Evolutionary conservation across 1,284 basidiomycete species (phyloP).

Genomic region (Mycosarcoma maydis): DNA sequence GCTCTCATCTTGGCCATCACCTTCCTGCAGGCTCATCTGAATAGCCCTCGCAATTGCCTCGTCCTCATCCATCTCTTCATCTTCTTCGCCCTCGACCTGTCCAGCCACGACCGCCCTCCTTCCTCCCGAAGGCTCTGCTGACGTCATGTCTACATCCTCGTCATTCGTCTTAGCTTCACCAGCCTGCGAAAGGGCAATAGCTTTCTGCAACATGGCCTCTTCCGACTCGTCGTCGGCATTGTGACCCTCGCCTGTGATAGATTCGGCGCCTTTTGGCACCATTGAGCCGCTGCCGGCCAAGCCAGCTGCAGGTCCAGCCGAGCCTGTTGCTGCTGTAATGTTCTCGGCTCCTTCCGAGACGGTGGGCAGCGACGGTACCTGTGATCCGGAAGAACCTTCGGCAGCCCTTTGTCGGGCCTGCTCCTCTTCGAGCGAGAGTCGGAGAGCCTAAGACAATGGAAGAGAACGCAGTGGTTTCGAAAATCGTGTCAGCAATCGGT

Average conservation of each 20-base stretch:
- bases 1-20: slow-evolving; percentile 33
- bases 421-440: slow-evolving; percentile 97
- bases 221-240: slow-evolving; percentile 55
- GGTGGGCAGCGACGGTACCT: slow-evolving; percentile 42
- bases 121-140: slow-evolving; percentile 31
- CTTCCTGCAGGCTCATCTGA: slow-evolving; percentile 63
- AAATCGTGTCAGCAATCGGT: slow-evolving; percentile 20
- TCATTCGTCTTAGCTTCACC: slow-evolving; percentile 31
- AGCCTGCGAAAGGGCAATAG: slow-evolving; percentile 54
- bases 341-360: slow-evolving; percentile 43
- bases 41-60: slow-evolving; percentile 66
- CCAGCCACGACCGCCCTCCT: slow-evolving; percentile 51
- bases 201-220: slow-evolving; percentile 60
- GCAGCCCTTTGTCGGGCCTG: slow-evolving; percentile 77
- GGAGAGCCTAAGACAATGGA: slow-evolving; percentile 77
- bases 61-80: slow-evolving; percentile 66
- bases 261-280: slow-evolving; percentile 55
- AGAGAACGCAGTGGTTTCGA: neutral
- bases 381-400: slow-evolving; percentile 42
- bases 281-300: slow-evolving; percentile 58
- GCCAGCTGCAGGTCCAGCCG: slow-evolving; percentile 24
- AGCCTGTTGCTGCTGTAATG: slow-evolving; percentile 8
- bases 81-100: slow-evolving; percentile 55
- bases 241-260: slow-evolving; percentile 56
- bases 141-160: slow-evolving; percentile 57